Percentiles rank a stretch among this genome's conserved stretches.
These are phyloP conservation scores for Mucor circinelloides DNA, from an alignment of 371 early-diverging fungal genomes.

Conservation along the genomic window DNA sequence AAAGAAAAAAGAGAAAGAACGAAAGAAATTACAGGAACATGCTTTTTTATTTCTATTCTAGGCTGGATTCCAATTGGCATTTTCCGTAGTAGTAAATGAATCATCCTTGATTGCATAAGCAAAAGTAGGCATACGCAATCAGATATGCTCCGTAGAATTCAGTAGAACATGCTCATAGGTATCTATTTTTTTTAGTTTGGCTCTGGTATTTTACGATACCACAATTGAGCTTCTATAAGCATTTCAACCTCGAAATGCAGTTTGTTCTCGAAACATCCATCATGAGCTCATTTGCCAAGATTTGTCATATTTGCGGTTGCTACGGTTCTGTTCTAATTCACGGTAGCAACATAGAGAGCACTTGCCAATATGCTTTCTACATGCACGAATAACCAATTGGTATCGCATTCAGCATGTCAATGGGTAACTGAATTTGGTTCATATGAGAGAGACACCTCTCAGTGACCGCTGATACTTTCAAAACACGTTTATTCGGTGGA, in stretches of 20 bases:
- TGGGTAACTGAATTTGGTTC: not conserved
- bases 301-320: not conserved
- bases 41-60: not conserved
- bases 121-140: not conserved
- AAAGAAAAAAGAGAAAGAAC: slow-evolving; percentile 4
- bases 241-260: not conserved
- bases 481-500: not conserved
- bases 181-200: too few species aligned
- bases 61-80: not conserved
- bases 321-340: not conserved
- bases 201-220: not conserved
- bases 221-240: not conserved
- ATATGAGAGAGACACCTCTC: not conserved
- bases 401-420: not conserved
- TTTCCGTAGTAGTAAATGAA: not conserved
- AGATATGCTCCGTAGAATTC: not conserved
- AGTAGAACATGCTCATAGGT: not conserved
- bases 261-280: not conserved
- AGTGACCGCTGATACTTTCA: not conserved
- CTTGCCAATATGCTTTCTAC: not conserved
- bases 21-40: slow-evolving; percentile 4
- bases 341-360: not conserved
- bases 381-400: not conserved
- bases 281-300: not conserved
- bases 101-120: not conserved